Conservation (phyloP, 768 basidiomycete genomes). For the Pseudohyphozyma bogoriensis region DNA sequence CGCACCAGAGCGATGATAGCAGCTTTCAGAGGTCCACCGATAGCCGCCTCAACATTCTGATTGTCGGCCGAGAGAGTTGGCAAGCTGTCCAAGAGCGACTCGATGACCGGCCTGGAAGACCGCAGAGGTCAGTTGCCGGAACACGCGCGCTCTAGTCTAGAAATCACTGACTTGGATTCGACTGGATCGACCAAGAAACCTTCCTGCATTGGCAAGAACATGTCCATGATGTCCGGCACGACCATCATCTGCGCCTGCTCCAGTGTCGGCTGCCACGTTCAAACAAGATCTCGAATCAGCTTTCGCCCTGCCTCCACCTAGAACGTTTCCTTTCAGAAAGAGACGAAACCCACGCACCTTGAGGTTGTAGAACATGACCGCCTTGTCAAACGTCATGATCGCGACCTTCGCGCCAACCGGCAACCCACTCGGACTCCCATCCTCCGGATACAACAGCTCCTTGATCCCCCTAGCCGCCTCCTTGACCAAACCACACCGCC, state of each 20-base stretch:
- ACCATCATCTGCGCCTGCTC: slow-evolving; percentile 59
- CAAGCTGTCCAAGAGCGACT: slow-evolving; percentile 55
- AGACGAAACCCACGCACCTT: slow-evolving; percentile 44
- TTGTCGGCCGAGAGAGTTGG: slow-evolving; percentile 53
- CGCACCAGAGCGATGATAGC: slow-evolving; percentile 62
- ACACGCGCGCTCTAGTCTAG: neutral
- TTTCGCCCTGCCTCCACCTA: too few species aligned
- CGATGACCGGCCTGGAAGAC: slow-evolving; percentile 51
- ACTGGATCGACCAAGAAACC: slow-evolving; percentile 67
- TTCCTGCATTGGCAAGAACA: slow-evolving; percentile 64
- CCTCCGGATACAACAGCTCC: slow-evolving; percentile 54
- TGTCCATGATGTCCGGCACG: slow-evolving; percentile 81
- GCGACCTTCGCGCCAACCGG: slow-evolving; percentile 45
- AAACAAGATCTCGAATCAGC: too few species aligned
- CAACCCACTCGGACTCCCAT: slow-evolving; percentile 30
- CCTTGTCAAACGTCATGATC: slow-evolving; percentile 69
- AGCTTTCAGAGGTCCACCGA: slow-evolving; percentile 67
- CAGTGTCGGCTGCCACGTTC: slow-evolving; percentile 41
- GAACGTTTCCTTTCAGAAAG: too few species aligned
- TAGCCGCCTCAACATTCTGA: slow-evolving; percentile 49
- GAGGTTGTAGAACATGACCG: slow-evolving; percentile 79
- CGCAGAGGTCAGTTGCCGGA: neutral
- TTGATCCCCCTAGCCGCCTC: slow-evolving; percentile 56
- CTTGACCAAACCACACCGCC: slow-evolving; percentile 58
- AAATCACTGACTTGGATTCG: slow-evolving; percentile 60